Base-by-base conservation (phyloP, 257 asterid genomes). In the Scutellaria baicalensis region DNA sequence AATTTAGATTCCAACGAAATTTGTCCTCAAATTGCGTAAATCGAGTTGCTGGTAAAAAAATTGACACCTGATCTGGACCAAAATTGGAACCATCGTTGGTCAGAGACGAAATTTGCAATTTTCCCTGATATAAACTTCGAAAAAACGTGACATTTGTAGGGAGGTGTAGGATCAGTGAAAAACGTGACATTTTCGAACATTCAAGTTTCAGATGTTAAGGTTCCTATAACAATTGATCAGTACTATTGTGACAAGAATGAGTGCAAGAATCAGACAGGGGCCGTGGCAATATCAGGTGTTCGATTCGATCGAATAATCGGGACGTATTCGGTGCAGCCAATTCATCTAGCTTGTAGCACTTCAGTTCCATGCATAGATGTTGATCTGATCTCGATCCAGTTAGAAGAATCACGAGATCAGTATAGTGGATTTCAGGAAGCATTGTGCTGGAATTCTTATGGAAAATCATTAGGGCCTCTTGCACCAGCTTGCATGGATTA, bases 221-320 rank as follows among this genome's bases (percentile, higher is more conserved):
- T 83, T 0, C 97, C 97, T 1, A 86, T 91, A 76, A 75, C 78
- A 51, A 91, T 91, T 3, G 96, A 91, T 72, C 97, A 91, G 23
- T 89, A 77, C 81, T 91, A 89, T 14, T 89, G 96, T 23, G 91
- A 91, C 72, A 89, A 89, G 63, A 70, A 75, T 9, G 38, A 14
- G 1, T 91, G 97, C 88, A 80, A 81, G 85, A 89, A 91, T 65
- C 89, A 85, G 55, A 89, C 91, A 7, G 83, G 70, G 13, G 96
- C 95, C 0, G 95, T 89, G 64, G 91, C 93, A 16, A 84, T 91
- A 40, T 75, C 87, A 0, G 89, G 88, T 4, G 86, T 87, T 3
- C 76, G 66, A 16, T 89, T 87, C 42, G 70, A 85, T 36, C 79
- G 67, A 21, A 87, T 91, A 50, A 81, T 31, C 0, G 97, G 97